Evolutionary conservation across 2,329 filamentous ascomycete species (phyloP).

Genomic region (Talaromyces sp.): DNA sequence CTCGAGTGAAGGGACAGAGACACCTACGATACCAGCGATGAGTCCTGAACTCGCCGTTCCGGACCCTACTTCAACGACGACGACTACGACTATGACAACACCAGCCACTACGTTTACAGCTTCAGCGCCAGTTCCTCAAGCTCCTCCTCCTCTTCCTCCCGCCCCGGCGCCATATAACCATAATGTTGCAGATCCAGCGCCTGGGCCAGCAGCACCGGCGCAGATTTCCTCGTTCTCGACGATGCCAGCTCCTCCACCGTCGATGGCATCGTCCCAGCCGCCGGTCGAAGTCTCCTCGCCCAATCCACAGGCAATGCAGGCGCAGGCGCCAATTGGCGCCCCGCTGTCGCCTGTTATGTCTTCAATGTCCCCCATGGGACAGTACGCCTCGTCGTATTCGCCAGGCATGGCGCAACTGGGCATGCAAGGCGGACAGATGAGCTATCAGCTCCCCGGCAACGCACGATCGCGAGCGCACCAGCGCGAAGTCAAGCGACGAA

Average conservation of each 20-base stretch:
- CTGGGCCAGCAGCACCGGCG: conserved; percentile 14
- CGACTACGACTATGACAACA: neutral
- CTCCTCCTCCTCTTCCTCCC: conserved; percentile 26
- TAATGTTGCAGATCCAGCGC: conserved; percentile 8
- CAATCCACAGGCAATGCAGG: conserved; percentile 10
- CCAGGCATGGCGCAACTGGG: conserved; percentile 27
- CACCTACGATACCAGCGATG: neutral
- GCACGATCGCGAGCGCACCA: conserved; percentile 55
- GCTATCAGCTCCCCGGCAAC: conserved; percentile 47
- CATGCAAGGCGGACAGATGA: conserved; percentile 46
- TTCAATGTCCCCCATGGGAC: conserved; percentile 50
- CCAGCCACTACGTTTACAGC: neutral
- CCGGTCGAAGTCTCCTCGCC: conserved; percentile 5
- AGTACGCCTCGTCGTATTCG: conserved; percentile 48
- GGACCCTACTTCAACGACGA: neutral
- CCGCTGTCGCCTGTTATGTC: conserved; percentile 45
- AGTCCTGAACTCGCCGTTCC: neutral
- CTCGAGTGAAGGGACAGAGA: conserved; percentile 8
- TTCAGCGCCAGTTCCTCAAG: conserved; percentile 6
- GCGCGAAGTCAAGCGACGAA: conserved; percentile 71
- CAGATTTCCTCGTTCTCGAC: conserved; percentile 22
- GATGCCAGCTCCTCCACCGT: conserved; percentile 24
- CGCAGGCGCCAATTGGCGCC: conserved; percentile 46
- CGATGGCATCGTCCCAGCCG: conserved; percentile 29
- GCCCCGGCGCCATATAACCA: conserved; percentile 5